Percentiles rank a stretch among this genome's conserved stretches.
These are phyloP conservation scores for Boletus tylopilopsis DNA, from an alignment of 768 basidiomycete genomes.

Conservation along the genomic window DNA sequence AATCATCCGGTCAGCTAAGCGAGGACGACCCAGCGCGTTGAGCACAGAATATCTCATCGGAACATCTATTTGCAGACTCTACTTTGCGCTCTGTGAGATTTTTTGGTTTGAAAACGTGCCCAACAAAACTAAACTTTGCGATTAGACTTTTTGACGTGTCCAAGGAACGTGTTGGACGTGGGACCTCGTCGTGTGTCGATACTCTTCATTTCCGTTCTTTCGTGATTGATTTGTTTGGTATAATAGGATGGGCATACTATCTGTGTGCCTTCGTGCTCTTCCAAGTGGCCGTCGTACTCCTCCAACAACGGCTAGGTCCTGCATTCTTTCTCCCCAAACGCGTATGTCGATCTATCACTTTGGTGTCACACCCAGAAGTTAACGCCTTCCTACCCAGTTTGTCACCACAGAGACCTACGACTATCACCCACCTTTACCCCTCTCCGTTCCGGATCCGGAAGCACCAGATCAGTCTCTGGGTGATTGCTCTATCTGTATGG, in stretches of 20 bases:
- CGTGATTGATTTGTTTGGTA: neutral
- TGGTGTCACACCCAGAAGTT: neutral
- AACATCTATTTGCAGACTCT: conserved; percentile 67
- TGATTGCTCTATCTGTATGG: conserved; percentile 94
- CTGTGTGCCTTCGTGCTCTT: conserved; percentile 57
- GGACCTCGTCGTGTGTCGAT: conserved; percentile 59
- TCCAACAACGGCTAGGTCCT: conserved; percentile 77
- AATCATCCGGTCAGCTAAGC: conserved; percentile 69
- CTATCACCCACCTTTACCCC: conserved; percentile 78
- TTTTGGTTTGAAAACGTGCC: neutral
- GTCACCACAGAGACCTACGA: conserved; percentile 62
- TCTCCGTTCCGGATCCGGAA: conserved; percentile 58
- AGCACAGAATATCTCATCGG: conserved; percentile 71
- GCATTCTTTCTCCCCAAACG: conserved; percentile 77
- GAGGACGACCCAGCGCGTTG: conserved; percentile 69
- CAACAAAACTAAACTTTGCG: neutral
- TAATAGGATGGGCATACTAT: conserved; percentile 60
- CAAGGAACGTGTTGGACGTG: conserved; percentile 82
- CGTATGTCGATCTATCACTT: conserved; percentile 37
- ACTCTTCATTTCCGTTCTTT: neutral
- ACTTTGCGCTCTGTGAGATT: conserved; percentile 69
- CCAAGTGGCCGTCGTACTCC: conserved; percentile 58
- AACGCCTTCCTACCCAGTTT: conserved; percentile 39
- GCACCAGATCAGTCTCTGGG: conserved; percentile 73
- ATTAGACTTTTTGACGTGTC: conserved; percentile 78